Evolutionary conservation across 305 asterid genomes (phyloP).

Genomic region (Caryopteris hybrid): DNA sequence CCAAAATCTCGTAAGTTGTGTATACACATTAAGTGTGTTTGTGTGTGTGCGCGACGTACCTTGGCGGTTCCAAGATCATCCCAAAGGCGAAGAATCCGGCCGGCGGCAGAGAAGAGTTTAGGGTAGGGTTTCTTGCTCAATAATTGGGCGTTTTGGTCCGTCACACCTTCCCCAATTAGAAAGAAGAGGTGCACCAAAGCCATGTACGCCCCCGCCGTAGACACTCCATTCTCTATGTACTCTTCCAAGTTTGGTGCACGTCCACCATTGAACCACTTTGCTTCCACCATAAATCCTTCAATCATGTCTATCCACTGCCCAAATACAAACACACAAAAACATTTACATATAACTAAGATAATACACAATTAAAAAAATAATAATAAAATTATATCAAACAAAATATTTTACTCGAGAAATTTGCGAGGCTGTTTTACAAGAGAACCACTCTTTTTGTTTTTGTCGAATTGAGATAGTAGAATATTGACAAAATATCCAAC

Average conservation of each 20-base stretch:
- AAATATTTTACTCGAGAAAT: no score
- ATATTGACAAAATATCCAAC: no score
- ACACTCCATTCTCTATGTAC: conserved; percentile 58
- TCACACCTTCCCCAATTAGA: conserved; percentile 62
- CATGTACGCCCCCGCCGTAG: conserved; percentile 66
- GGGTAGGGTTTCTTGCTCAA: conserved; percentile 52
- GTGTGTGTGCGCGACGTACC: no score
- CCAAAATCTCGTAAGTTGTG: no score
- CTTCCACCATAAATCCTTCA: conserved; percentile 69
- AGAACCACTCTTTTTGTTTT: no score
- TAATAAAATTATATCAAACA: no score
- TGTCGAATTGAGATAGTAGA: no score
- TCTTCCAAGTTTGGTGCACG: conserved; percentile 51
- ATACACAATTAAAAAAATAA: no score
- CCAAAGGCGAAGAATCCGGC: conserved; percentile 70
- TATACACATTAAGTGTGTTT: no score
- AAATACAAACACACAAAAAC: neutral
- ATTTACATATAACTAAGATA: no score
- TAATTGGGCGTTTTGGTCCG: conserved; percentile 21
- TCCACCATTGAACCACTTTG: conserved; percentile 54
- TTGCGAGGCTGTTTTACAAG: no score
- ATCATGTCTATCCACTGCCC: conserved; percentile 73
- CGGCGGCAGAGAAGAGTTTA: conserved; percentile 47
- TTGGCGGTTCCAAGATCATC: conserved; percentile 75
- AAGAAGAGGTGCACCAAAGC: conserved; percentile 60